Evolutionary conservation across 768 basidiomycete genomes (phyloP).

Genomic region (Suillus brevipes): DNA sequence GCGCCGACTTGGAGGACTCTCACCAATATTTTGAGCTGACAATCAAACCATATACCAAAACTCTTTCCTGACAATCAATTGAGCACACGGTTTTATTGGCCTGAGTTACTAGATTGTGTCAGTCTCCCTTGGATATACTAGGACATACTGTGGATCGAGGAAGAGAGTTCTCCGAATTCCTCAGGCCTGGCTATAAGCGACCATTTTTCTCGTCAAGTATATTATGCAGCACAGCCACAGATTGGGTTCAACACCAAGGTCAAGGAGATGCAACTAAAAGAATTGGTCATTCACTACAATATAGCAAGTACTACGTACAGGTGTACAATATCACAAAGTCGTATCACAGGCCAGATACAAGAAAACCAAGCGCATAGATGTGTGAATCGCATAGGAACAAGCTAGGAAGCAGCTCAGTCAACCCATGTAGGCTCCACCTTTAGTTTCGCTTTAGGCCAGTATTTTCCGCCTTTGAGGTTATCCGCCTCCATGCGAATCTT

Average conservation of each 20-base stretch:
- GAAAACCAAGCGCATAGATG: background rate
- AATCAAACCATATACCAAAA: background rate
- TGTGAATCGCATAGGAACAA: background rate
- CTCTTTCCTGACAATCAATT: background rate
- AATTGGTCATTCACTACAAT: background rate
- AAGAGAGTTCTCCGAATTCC: background rate
- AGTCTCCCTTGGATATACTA: background rate
- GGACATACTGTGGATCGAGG: background rate
- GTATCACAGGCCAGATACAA: background rate
- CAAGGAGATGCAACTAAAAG: background rate
- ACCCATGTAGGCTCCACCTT: slow-evolving; percentile 41
- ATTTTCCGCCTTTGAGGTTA: slow-evolving; percentile 32
- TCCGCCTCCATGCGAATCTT: slow-evolving; percentile 52
- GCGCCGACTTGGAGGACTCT: background rate
- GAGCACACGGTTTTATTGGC: background rate
- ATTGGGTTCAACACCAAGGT: too few species aligned
- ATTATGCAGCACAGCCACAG: too few species aligned
- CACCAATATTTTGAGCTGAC: background rate
- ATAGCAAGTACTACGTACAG: background rate
- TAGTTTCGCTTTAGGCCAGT: slow-evolving; percentile 42
- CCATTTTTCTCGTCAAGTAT: too few species aligned
- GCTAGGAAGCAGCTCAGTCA: slow-evolving; percentile 25
- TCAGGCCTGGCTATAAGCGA: background rate
- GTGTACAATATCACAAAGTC: background rate
- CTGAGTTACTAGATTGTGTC: background rate